These are phyloP conservation scores for Ocimum tenuiflorum DNA, from an alignment of 257 asterid species.

Conservation along the genomic window DNA sequence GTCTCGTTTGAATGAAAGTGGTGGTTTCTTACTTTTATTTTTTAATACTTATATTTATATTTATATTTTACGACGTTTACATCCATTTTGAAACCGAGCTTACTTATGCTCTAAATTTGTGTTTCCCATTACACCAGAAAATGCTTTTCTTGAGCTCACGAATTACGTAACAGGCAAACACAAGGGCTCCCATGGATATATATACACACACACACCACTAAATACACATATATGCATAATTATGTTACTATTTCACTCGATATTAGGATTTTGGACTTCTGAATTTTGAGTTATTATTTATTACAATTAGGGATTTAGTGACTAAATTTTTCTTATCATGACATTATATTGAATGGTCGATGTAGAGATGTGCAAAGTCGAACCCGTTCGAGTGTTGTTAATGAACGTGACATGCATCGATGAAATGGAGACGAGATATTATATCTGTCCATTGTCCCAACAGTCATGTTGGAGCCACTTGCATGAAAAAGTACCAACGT, in stretches of 20 bases:
- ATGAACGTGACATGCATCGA: neutral
- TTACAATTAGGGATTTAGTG: too few species aligned
- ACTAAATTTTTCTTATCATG: too few species aligned
- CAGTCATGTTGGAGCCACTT: constrained; percentile 4
- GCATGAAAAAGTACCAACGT: constrained; percentile 10
- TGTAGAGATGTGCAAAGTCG: too few species aligned
- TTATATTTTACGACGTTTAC: neutral
- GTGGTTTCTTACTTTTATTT: neutral
- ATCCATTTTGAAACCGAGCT: constrained; percentile 12
- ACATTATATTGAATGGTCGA: too few species aligned
- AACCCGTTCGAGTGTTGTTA: neutral
- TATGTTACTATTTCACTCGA: too few species aligned
- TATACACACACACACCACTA: neutral
- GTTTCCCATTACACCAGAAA: neutral
- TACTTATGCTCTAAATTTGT: constrained; percentile 1
- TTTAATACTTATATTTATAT: too few species aligned
- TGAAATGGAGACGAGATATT: neutral
- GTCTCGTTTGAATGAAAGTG: constrained; percentile 2
- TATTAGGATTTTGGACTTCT: too few species aligned
- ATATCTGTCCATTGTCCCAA: neutral
- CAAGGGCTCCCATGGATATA: neutral
- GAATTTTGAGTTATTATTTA: too few species aligned
- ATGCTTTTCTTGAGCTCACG: neutral
- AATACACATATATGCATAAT: too few species aligned
- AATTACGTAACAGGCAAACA: neutral